These are phyloP conservation scores for Solanum appendiculatum DNA, from an alignment of 257 asterid species.

Conservation along the genomic window DNA sequence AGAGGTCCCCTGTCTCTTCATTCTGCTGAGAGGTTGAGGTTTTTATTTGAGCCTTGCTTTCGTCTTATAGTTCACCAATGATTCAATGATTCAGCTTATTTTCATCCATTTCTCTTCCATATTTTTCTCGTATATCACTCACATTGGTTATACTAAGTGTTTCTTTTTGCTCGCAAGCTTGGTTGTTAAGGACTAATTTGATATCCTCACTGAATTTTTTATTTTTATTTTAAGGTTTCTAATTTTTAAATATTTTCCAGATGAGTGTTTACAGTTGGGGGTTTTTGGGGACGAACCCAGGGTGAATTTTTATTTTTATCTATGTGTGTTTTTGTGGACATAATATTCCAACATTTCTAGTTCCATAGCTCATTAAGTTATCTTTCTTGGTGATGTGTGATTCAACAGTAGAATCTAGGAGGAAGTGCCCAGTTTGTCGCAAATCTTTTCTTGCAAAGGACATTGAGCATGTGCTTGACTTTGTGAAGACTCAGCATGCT, in stretches of 20 bases:
- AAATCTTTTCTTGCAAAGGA: conserved; percentile 71
- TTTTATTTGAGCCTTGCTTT: background rate
- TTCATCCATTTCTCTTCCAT: background rate
- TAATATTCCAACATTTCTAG: background rate
- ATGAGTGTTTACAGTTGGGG: background rate
- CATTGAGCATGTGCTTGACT: conserved; percentile 70
- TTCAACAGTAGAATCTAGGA: conserved; percentile 40
- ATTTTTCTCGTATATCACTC: background rate
- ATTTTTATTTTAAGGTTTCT: background rate
- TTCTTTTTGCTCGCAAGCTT: background rate
- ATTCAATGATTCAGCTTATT: background rate
- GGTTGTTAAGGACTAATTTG: background rate
- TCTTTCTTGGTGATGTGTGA: conserved; percentile 32
- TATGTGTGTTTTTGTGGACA: background rate
- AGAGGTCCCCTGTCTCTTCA: background rate
- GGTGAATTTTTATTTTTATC: background rate
- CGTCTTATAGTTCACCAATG: background rate
- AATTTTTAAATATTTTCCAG: background rate
- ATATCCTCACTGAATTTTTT: background rate
- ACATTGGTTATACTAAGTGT: background rate
- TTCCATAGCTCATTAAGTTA: background rate
- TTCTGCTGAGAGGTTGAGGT: background rate
- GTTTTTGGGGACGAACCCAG: background rate
- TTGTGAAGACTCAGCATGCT: conserved; percentile 40
- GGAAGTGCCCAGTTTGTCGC: conserved; percentile 80